These are phyloP conservation scores for Colletotrichum sp. DNA, from an alignment of 2,329 filamentous ascomycete species.

Conservation along the genomic window DNA sequence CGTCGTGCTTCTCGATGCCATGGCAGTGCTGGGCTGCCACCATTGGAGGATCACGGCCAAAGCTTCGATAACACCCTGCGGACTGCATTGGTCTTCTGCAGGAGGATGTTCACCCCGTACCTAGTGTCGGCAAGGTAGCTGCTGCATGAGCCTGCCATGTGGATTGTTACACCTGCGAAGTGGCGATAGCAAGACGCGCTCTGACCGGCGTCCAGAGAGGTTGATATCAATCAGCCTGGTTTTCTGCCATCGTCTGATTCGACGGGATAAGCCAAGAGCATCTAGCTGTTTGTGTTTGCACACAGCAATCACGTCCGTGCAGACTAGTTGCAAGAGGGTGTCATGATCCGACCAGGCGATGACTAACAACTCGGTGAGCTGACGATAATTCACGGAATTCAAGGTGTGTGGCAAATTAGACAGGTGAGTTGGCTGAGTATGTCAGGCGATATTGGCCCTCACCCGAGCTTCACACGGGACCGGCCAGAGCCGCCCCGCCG, in stretches of 20 bases:
- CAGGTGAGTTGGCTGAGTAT: not conserved
- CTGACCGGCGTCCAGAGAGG: too few relatives aligned
- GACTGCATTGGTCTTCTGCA: not conserved
- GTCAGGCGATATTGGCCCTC: slow-evolving; percentile 5
- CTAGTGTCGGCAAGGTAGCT: too few relatives aligned
- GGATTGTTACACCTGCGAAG: too few relatives aligned
- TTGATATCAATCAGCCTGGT: not conserved
- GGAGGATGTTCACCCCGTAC: too few relatives aligned
- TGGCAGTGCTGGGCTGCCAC: not conserved
- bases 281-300: accelerated
- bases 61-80: not conserved
- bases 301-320: not conserved
- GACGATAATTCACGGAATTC: not conserved
- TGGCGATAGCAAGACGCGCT: too few relatives aligned
- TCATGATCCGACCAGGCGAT: not conserved
- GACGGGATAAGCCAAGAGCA: not conserved
- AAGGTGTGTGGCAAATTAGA: not conserved
- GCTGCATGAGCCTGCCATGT: too few relatives aligned
- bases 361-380: not conserved
- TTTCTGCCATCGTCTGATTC: accelerated
- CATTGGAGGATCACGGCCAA: not conserved
- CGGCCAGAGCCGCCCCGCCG: slow-evolving; percentile 1
- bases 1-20: not conserved
- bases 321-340: accelerated
- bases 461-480: slow-evolving; percentile 1